phyloP scores from a whole-genome alignment of 768 basidiomycete species.

The Coprinellus micaceus region DNA sequence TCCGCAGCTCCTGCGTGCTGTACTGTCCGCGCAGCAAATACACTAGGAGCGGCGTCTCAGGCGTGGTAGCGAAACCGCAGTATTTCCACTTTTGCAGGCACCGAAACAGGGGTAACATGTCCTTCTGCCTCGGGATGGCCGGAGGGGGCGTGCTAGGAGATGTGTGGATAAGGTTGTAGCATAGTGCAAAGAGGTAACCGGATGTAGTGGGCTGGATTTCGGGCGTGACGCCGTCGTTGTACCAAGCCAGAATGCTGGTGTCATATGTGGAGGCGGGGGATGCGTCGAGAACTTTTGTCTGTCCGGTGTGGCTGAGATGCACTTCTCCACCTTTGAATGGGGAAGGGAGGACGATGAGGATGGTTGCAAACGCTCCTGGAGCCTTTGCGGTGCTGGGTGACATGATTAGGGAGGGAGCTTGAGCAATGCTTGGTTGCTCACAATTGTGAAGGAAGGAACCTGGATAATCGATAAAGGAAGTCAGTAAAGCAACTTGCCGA shows the following conservation, averaged over 20 bases:
- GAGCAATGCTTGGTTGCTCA: conserved; percentile 31
- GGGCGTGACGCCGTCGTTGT: conserved; percentile 44
- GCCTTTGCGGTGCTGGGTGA: conserved; percentile 40
- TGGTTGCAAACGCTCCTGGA: conserved; percentile 48
- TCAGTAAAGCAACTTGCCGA: conserved; percentile 1
- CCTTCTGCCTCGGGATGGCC: neutral
- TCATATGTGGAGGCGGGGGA: conserved; percentile 24
- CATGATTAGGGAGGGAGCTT: neutral
- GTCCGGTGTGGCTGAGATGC: conserved; percentile 36
- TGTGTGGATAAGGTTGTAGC: conserved; percentile 46
- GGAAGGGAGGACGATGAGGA: conserved; percentile 46
- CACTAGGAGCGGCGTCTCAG: neutral
- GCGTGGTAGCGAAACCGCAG: neutral
- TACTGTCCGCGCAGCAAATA: neutral
- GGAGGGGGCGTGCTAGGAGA: conserved; percentile 19
- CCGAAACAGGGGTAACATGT: neutral
- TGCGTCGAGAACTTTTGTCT: conserved; percentile 34
- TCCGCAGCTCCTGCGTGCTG: neutral
- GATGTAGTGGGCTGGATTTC: conserved; percentile 46
- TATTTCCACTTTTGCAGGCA: conserved; percentile 1
- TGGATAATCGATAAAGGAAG: conserved; percentile 23
- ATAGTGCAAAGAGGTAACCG: conserved; percentile 48
- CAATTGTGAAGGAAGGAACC: conserved; percentile 35
- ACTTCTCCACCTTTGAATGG: conserved; percentile 43
- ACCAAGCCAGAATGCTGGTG: conserved; percentile 46